Conservation (phyloP, 371 early-diverging fungal species). For the Dichotomocladium elegans region DNA sequence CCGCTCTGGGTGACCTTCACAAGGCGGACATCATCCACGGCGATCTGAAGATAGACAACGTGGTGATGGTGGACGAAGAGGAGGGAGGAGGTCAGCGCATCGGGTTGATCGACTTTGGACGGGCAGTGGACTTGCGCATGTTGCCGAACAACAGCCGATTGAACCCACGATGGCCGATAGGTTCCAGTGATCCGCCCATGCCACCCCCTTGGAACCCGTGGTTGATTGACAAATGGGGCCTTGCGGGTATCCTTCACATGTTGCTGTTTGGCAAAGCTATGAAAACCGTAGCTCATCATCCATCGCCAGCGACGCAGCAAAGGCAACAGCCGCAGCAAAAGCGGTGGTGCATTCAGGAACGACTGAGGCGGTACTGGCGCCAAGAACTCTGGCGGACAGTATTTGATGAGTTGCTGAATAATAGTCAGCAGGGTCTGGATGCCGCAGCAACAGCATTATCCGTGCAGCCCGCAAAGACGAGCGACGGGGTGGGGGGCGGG, state of each 20-base stretch:
- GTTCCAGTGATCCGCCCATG: constrained; percentile 8
- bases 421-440: too few relatives aligned
- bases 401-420: constrained; percentile 36
- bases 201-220: constrained; percentile 18
- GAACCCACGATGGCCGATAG: constrained; percentile 33
- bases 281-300: constrained; percentile 6
- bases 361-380: constrained; percentile 44
- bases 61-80: constrained; percentile 18
- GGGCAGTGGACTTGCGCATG: constrained; percentile 28
- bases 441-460: not conserved
- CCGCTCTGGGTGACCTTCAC: constrained; percentile 28
- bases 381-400: constrained; percentile 23
- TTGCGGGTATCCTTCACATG: constrained; percentile 30
- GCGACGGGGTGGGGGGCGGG: not conserved
- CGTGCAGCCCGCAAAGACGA: constrained; percentile 3
- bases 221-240: constrained; percentile 40
- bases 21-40: constrained; percentile 30
- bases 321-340: not conserved
- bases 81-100: constrained; percentile 13
- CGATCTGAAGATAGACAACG: constrained; percentile 49
- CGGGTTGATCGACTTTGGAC: constrained; percentile 45
- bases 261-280: constrained; percentile 34
- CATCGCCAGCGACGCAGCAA: not conserved
- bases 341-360: constrained; percentile 16
- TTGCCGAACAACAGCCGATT: constrained; percentile 13